Conservation (phyloP, 768 basidiomycete genomes). For the Lactarius trivialis region DNA sequence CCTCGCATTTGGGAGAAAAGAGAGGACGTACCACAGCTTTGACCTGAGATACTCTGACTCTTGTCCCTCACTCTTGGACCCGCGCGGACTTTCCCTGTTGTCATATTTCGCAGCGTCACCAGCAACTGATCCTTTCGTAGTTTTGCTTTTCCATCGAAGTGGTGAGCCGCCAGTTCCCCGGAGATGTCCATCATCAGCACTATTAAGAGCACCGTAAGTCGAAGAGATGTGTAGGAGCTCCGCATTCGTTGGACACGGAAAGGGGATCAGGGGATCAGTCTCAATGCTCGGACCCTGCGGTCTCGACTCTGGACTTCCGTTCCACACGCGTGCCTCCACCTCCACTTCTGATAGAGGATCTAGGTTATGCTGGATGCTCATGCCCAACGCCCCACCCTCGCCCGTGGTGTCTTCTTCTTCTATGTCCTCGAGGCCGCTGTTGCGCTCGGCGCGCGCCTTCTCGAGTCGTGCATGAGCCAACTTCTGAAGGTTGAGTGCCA, state of each 20-base stretch:
- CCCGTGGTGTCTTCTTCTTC: slow-evolving; percentile 8
- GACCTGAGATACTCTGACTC: slow-evolving; percentile 79
- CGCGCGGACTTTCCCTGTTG: neutral
- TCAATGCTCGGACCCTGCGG: neutral
- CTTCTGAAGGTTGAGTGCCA: slow-evolving; percentile 91
- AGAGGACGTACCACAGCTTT: slow-evolving; percentile 60
- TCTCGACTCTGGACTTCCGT: neutral
- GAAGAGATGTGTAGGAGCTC: neutral
- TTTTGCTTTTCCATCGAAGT: neutral
- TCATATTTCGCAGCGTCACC: neutral
- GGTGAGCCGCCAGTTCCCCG: neutral
- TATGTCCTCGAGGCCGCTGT: slow-evolving; percentile 20
- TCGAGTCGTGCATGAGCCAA: slow-evolving; percentile 75
- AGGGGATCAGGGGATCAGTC: slow-evolving; percentile 19
- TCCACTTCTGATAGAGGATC: slow-evolving; percentile 6
- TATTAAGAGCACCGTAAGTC: slow-evolving; percentile 8
- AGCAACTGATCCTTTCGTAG: neutral
- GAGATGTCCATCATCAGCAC: neutral
- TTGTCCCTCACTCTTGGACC: slow-evolving; percentile 32
- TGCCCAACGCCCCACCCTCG: neutral
- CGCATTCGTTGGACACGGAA: neutral
- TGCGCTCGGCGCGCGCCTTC: slow-evolving; percentile 23
- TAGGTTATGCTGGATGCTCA: neutral
- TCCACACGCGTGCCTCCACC: slow-evolving; percentile 17
- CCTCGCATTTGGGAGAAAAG: neutral